Evolutionary conservation across 108 stramenopile genomes (phyloP), one percentile per base, ranked within the genome.

Genomic region (Discostella stelligeroides): DNA sequence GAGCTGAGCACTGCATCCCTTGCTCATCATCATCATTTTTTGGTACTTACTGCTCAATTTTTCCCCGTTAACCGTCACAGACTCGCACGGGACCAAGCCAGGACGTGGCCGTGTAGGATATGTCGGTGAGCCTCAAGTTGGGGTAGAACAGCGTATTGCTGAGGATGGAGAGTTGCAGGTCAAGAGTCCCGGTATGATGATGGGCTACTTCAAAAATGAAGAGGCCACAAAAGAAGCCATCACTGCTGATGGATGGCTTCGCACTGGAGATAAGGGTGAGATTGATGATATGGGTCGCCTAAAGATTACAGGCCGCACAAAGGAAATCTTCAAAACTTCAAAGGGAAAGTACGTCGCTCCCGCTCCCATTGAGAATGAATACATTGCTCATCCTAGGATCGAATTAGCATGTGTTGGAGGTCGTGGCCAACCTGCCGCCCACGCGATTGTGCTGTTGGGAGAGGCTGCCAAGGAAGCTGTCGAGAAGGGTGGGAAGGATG

Each of bases 241-340:
- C 23, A 90, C 89, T 0, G 88, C 80, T n/a, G 89, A 90, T 63
- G 90, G 90, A 63, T 95, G 82, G 80, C 84, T 95, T 8, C 80
- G 89, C 51, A 95, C 92, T n/a, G 94, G 94, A 48, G 94, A 95
- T 59, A 85, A 87, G 65, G 94, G 94, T 66, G 73, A 68, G 42
- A 39, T 95, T n/a, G 94, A 95, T 70, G 72, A 75, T 10, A 55
- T 73, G 38, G 90, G 90, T 6, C 88, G 88, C 58, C 86, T 95
- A 72, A 90, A 91, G 73, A 92, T 95, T 53, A 89, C 89, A 24
- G 94, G 92, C 24, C 89, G 94, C 40, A 88, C 87, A 47, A 91
- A 91, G 81, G 90, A 91, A 49, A 88, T 91, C 66, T 91, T 91
- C 77, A 91, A 91, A 70, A 91, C 90, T 51, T 79, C 84, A 45